phyloP scores from a whole-genome alignment of 2,329 filamentous ascomycete species.

The Ophiosphaerella korrae region DNA sequence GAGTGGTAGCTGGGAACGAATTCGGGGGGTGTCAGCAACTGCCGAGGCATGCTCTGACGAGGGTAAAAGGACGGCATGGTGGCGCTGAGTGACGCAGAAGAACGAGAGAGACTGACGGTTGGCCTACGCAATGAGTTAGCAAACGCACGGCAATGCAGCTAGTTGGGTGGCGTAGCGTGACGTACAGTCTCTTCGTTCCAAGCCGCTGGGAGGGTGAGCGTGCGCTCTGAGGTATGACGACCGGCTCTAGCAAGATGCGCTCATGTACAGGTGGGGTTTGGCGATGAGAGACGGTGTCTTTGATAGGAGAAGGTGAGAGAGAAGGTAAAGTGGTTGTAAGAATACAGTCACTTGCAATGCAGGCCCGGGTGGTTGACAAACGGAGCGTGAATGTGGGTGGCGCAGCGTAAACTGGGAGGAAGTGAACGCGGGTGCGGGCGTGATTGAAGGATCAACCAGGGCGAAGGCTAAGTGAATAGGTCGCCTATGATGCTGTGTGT shows the following conservation, averaged over 20 bases:
- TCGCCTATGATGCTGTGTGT: slow-evolving; percentile 34
- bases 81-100: slow-evolving; percentile 38
- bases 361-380: slow-evolving; percentile 15
- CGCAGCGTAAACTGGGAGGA: slow-evolving; percentile 4
- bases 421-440: slow-evolving; percentile 11
- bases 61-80: slow-evolving; percentile 60
- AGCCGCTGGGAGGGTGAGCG: slow-evolving; percentile 40
- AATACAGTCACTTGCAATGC: slow-evolving; percentile 31
- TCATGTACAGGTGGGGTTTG: slow-evolving; percentile 44
- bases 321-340: slow-evolving; percentile 28
- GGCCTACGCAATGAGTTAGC: slow-evolving; percentile 41
- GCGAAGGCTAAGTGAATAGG: slow-evolving; percentile 50
- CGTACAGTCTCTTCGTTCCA: slow-evolving; percentile 49
- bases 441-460: slow-evolving; percentile 32
- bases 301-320: slow-evolving; percentile 21
- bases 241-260: slow-evolving; percentile 37
- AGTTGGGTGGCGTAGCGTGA: slow-evolving; percentile 13
- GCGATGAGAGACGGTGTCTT: slow-evolving; percentile 22
- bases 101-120: slow-evolving; percentile 51
- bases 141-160: not conserved
- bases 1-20: slow-evolving; percentile 52
- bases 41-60: slow-evolving; percentile 50
- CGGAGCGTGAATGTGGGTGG: slow-evolving; percentile 21
- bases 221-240: slow-evolving; percentile 42
- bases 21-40: slow-evolving; percentile 57